Evolutionary conservation across 2,329 filamentous ascomycete genomes (phyloP).

Genomic region (Monosporascus sp.): DNA sequence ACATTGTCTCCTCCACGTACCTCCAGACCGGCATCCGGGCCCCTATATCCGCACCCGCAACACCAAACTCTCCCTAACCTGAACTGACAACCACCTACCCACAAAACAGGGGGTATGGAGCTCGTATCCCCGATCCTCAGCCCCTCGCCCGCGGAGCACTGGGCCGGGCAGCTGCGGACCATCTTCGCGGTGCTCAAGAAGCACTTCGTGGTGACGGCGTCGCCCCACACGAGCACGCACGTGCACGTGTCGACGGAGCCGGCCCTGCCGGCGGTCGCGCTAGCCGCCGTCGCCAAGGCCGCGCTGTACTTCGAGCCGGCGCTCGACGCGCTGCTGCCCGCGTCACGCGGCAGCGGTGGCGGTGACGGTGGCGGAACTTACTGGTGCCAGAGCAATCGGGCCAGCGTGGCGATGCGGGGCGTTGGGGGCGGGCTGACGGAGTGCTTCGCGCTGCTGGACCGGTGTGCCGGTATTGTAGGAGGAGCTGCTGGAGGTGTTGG

Average conservation of each 20-base stretch:
- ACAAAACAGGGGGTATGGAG: conserved; percentile 24
- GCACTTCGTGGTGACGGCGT: conserved; percentile 18
- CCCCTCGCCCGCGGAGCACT: conserved; percentile 14
- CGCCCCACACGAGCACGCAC: conserved; percentile 30
- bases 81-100: background rate
- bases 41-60: no score
- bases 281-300: conserved; percentile 26
- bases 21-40: no score
- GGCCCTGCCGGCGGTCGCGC: conserved; percentile 16
- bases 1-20: no score
- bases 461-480: background rate
- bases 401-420: conserved; percentile 17
- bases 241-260: conserved; percentile 27
- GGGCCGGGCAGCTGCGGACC: conserved; percentile 22
- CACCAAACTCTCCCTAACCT: no score
- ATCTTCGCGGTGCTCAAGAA: conserved; percentile 25
- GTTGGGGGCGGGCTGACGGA: conserved; percentile 7
- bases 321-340: conserved; percentile 25
- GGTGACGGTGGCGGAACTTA: conserved; percentile 9
- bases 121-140: conserved; percentile 31
- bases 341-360: background rate
- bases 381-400: conserved; percentile 32
- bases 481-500: no score
- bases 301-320: conserved; percentile 29
- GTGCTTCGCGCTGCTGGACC: conserved; percentile 21